Evolutionary conservation across 495 filamentous ascomycete genomes (phyloP), one percentile per base, ranked within the genome.

Genomic region (Podospora bellae-mahoneyi): DNA sequence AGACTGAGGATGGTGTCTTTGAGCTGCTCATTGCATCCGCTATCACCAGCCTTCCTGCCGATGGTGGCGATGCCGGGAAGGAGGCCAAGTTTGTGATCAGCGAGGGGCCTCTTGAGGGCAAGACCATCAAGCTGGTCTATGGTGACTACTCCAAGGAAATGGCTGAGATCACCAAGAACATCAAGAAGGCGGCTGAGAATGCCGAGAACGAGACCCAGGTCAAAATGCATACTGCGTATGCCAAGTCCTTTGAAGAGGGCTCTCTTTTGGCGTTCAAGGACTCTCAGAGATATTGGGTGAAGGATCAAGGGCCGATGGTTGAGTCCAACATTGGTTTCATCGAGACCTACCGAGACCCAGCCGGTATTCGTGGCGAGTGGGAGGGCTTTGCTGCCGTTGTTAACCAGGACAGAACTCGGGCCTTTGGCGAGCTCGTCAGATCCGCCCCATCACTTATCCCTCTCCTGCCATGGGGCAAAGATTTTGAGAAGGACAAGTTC

Each of bases 401-500:
- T 68, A 84, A 84, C 70, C 74, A 93, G 73, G 95, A 97, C 76
- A 90, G 93, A 9, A 99, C 95, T 1, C 84, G 84, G 62, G 93
- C 93, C n/a, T 99, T 99, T 69, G 90, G 89, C 4, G 88, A 89
- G 64, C 84, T 99, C 0, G 95, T 98, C 5, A 86, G 89, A 48
- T 82, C 88, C 32, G 94, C 95, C 2, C 91, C 91, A 32, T 83
- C 83, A 30, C 89, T 95, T 79, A 97, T 99, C 60, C 90, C 91
- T 5, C 88, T 93, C 64, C 82, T 99, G 5, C 95, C 95, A 1
- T 99, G 95, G 95, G 80, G 82, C 18, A 87, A 84, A 20, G 91
- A 92, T 20, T 99, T 97, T 69, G 95, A 99, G 77, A 97, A 97
- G 77, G 92, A 97, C 78, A 91, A 90, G 70, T 98, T 98, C 77